Evolutionary conservation across 2,329 filamentous ascomycete genomes (phyloP).

Genomic region (Botrytis deweyae): DNA sequence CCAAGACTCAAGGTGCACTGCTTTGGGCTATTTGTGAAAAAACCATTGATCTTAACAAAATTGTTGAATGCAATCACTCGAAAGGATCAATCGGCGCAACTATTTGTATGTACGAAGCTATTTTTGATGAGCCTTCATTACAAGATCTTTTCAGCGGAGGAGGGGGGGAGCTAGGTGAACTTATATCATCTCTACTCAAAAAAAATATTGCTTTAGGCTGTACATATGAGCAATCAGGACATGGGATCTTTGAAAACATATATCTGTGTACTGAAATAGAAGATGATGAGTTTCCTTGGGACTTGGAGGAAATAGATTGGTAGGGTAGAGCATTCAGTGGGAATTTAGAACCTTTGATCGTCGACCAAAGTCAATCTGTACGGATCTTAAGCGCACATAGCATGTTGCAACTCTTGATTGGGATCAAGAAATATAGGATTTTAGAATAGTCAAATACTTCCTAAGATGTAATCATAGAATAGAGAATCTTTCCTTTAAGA

Average conservation of each 20-base stretch:
- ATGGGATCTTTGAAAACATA: background rate
- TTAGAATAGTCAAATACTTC: too few species aligned
- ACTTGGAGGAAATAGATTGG: background rate
- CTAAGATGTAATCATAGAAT: too few species aligned
- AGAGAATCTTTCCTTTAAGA: too few species aligned
- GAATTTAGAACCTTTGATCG: background rate
- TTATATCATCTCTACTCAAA: background rate
- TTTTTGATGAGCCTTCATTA: background rate
- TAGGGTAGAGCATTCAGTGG: background rate
- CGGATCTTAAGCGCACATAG: too few species aligned
- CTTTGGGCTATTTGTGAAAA: background rate
- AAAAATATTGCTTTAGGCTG: background rate
- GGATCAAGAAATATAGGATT: too few species aligned
- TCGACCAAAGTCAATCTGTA: background rate
- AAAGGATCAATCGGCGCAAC: background rate
- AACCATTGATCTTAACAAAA: too few species aligned
- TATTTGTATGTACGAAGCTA: background rate
- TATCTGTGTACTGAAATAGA: background rate
- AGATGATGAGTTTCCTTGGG: background rate
- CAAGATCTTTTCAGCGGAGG: too few species aligned
- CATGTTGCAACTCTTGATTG: too few species aligned
- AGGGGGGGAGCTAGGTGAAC: too few species aligned
- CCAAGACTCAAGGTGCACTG: background rate
- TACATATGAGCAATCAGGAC: too few species aligned
- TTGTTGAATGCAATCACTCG: too few species aligned